A percentile compares a stretch with the other conserved stretches of the same genome.
These are phyloP conservation scores for Scleromitrula shiraiana DNA, from an alignment of 2,329 filamentous ascomycete genomes.

Conservation along the genomic window DNA sequence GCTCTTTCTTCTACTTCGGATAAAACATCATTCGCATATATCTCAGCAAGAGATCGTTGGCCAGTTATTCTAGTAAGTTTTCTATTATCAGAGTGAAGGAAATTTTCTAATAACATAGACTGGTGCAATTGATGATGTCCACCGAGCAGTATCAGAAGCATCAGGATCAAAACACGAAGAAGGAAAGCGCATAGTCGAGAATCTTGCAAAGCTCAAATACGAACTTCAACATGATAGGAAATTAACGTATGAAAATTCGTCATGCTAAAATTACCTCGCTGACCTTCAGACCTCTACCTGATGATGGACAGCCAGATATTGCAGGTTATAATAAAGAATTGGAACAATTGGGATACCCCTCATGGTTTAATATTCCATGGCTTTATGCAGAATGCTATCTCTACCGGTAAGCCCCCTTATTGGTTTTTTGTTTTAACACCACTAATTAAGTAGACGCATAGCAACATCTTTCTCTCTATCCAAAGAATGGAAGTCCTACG, in stretches of 20 bases:
- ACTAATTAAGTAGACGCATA: conserved; percentile 53
- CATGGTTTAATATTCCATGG: conserved; percentile 84
- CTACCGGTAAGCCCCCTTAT: conserved; percentile 47
- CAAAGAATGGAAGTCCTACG: conserved; percentile 79
- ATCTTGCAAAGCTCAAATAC: conserved; percentile 80
- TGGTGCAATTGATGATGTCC: conserved; percentile 88
- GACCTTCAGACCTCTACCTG: conserved; percentile 40
- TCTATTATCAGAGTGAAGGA: neutral
- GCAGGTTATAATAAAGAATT: conserved; percentile 80
- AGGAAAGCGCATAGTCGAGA: conserved; percentile 77
- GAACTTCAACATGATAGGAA: conserved; percentile 84
- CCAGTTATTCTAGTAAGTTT: conserved; percentile 72
- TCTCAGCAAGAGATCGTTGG: conserved; percentile 83
- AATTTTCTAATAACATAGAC: conserved; percentile 49
- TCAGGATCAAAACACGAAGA: conserved; percentile 59
- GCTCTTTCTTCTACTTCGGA: conserved; percentile 74
- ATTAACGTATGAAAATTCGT: conserved; percentile 53
- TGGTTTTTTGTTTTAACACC: neutral
- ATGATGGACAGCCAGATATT: conserved; percentile 44
- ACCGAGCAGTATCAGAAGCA: conserved; percentile 55
- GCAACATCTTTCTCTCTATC: conserved; percentile 70
- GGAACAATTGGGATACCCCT: conserved; percentile 60
- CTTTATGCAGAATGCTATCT: conserved; percentile 91
- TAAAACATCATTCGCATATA: conserved; percentile 76
- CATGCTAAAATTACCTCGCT: conserved; percentile 36